These are phyloP conservation scores for Phalaenopsis hybrid DNA, from an alignment of 116 monocot species.

Conservation along the genomic window DNA sequence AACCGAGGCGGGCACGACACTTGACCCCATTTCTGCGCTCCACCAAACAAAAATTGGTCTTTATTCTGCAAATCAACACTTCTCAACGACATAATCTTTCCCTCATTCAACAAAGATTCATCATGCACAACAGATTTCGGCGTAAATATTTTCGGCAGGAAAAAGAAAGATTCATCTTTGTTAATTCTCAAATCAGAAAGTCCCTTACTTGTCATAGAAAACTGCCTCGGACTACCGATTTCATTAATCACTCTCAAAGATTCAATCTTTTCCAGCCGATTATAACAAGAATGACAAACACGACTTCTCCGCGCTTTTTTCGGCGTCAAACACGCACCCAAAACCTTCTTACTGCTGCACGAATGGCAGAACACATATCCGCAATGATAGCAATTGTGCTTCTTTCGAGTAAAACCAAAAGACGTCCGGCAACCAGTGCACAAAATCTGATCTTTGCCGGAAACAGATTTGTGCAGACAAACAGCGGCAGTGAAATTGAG, in stretches of 20 bases:
- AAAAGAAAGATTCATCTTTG: slow-evolving; percentile 4
- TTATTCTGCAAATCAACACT: slow-evolving; percentile 4
- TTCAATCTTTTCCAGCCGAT: slow-evolving; percentile 20
- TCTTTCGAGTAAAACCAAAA: slow-evolving; percentile 78
- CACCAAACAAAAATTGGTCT: slow-evolving; percentile 5
- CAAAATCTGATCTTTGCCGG: slow-evolving; percentile 44
- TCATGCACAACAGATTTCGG: slow-evolving; percentile 23
- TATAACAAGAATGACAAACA: slow-evolving; percentile 70
- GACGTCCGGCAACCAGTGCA: slow-evolving; percentile 54
- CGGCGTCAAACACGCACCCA: slow-evolving; percentile 57
- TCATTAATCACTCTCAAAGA: slow-evolving; percentile 11
- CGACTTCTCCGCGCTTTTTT: slow-evolving; percentile 43
- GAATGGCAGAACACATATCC: slow-evolving; percentile 60
- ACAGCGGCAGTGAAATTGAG: slow-evolving; percentile 64
- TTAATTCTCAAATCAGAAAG: slow-evolving; percentile 9
- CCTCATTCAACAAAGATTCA: slow-evolving; percentile 17
- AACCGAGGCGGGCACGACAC: slow-evolving; percentile 65
- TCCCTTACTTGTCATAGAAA: slow-evolving; percentile 13
- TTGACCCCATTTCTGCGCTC: slow-evolving; percentile 61
- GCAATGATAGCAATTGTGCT: slow-evolving; percentile 84
- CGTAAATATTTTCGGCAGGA: slow-evolving; percentile 29
- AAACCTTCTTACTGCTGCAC: slow-evolving; percentile 60
- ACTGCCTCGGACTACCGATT: slow-evolving; percentile 31
- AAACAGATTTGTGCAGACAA: slow-evolving; percentile 53
- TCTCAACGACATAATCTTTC: slow-evolving; percentile 7